Percentiles rank a stretch among this genome's conserved stretches.
Evolutionary conservation across 1,139 yeast species (phyloP).

Genomic region (Geotrichum histeridarum): DNA sequence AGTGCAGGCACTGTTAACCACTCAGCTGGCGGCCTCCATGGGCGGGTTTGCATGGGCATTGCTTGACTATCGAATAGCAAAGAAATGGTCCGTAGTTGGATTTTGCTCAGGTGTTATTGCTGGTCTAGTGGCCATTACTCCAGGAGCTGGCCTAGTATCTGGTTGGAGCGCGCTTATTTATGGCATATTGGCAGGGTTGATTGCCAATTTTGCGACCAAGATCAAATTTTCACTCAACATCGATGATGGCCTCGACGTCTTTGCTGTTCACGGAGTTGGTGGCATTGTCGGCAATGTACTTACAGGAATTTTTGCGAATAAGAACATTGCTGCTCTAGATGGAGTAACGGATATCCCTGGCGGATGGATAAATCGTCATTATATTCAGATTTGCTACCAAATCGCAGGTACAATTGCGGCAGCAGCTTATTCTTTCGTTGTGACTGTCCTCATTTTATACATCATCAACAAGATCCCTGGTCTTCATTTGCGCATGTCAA

Average conservation of each 20-base stretch:
- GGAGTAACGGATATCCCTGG: constrained; percentile 35
- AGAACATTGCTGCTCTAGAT: constrained; percentile 20
- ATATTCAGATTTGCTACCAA: constrained; percentile 49
- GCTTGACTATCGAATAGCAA: constrained; percentile 31
- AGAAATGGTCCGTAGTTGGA: constrained; percentile 38
- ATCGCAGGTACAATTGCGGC: constrained; percentile 45
- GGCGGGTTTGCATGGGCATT: constrained; percentile 38
- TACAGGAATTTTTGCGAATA: constrained; percentile 36
- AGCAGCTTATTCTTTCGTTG: constrained; percentile 41
- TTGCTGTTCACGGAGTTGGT: constrained; percentile 39
- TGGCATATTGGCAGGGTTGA: constrained; percentile 36
- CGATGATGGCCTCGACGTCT: constrained; percentile 39
- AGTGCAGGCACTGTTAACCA: constrained; percentile 39
- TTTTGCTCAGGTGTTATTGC: constrained; percentile 41
- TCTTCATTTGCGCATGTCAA: constrained; percentile 43
- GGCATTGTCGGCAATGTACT: constrained; percentile 37
- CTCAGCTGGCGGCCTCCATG: constrained; percentile 34
- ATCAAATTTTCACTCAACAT: constrained; percentile 36
- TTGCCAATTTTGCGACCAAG: constrained; percentile 38
- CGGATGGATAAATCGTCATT: constrained; percentile 49
- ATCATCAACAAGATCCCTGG: constrained; percentile 47
- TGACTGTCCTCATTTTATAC: constrained; percentile 41
- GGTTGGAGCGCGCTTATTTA: constrained; percentile 37
- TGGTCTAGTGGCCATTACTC: constrained; percentile 40
- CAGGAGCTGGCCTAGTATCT: constrained; percentile 40